A percentile compares a stretch with the other conserved stretches of the same genome.
Evolutionary conservation across 306 rosid species (phyloP).

Genomic region (Myrica gale): DNA sequence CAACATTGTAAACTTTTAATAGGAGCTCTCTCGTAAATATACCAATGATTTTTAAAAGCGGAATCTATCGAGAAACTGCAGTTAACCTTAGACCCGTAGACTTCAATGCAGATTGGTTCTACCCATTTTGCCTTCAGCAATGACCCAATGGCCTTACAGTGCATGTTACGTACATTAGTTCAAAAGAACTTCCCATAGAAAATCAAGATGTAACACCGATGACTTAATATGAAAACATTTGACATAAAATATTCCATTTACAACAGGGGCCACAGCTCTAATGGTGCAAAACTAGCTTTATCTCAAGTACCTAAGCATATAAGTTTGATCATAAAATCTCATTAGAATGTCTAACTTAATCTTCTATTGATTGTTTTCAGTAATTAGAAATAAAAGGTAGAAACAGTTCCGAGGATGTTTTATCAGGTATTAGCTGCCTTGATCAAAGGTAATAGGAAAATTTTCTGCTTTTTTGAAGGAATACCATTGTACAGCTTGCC

Average conservation of each 20-base stretch:
- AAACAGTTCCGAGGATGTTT: neutral
- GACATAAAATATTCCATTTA: too few species aligned
- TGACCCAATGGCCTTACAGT: neutral
- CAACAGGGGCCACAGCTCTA: too few species aligned
- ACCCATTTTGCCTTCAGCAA: neutral
- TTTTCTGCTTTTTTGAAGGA: neutral
- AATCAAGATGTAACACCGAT: neutral
- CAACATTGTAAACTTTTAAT: neutral
- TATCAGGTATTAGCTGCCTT: neutral
- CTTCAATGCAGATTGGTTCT: neutral
- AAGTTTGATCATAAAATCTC: neutral
- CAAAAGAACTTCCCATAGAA: neutral
- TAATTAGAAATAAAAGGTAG: neutral
- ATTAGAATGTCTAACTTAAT: neutral
- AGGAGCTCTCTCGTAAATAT: too few species aligned
- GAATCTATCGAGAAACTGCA: too few species aligned
- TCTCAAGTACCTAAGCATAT: neutral
- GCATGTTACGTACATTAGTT: neutral
- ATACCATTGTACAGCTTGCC: neutral
- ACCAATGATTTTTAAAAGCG: too few species aligned
- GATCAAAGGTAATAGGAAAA: neutral
- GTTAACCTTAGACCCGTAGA: neutral
- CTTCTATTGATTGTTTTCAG: too few species aligned
- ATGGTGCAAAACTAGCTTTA: too few species aligned
- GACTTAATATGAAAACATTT: neutral